Evolutionary conservation across 1,284 basidiomycete genomes (phyloP).

Genomic region (Ganoderma multipileum): DNA sequence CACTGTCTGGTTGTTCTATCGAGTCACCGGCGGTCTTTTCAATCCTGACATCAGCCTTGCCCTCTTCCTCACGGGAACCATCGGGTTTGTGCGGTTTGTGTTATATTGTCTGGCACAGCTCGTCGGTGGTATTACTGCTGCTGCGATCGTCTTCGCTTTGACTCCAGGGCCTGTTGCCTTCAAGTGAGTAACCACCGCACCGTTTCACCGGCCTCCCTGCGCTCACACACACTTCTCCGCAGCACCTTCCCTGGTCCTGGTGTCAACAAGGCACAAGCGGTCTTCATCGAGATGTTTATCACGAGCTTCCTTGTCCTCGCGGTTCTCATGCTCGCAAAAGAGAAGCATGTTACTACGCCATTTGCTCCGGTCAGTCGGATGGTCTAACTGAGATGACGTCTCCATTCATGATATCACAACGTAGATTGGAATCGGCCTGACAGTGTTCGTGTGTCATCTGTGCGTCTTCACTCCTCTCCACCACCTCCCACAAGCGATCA

Average conservation of each 20-base stretch:
- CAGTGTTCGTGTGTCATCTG: slow-evolving; percentile 71
- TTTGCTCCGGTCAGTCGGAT: slow-evolving; percentile 64
- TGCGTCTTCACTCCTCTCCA: slow-evolving; percentile 42
- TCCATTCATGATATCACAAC: neutral
- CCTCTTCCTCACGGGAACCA: slow-evolving; percentile 63
- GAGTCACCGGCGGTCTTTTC: slow-evolving; percentile 75
- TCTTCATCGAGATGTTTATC: slow-evolving; percentile 80
- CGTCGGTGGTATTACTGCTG: slow-evolving; percentile 66
- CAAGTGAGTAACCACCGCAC: slow-evolving; percentile 48
- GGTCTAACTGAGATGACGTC: neutral
- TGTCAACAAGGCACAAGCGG: slow-evolving; percentile 59
- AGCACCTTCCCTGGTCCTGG: slow-evolving; percentile 55
- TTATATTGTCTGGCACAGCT: slow-evolving; percentile 71
- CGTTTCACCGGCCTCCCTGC: neutral
- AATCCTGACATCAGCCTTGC: slow-evolving; percentile 75
- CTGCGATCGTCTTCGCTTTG: slow-evolving; percentile 65
- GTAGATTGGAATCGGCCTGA: slow-evolving; percentile 74
- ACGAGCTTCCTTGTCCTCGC: slow-evolving; percentile 65
- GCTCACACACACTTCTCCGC: slow-evolving; percentile 12
- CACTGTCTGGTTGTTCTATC: slow-evolving; percentile 78
- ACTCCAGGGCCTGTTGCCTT: slow-evolving; percentile 66
- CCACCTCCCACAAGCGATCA: too few species aligned
- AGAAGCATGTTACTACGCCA: slow-evolving; percentile 73
- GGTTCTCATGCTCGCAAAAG: slow-evolving; percentile 72
- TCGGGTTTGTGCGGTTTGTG: slow-evolving; percentile 66